Evolutionary conservation across 495 filamentous ascomycete species (phyloP), one percentile per base, ranked within the genome.

Genomic region (Tuber borchii): DNA sequence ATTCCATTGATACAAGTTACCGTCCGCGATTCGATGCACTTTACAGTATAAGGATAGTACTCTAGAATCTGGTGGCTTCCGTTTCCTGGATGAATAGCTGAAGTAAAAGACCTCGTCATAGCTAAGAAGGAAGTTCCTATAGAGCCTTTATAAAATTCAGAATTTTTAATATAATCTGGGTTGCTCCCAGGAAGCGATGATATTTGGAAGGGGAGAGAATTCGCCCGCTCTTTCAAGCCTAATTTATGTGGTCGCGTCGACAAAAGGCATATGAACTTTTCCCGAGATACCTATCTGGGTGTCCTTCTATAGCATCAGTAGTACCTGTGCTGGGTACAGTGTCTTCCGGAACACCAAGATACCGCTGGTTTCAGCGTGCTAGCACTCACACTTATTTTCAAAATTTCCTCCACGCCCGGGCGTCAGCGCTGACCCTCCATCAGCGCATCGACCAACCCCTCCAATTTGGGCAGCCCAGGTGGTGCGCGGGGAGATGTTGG

Each of bases 51-150:
- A 61, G 42, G 42, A 43, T 6, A 42, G 48, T 31, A 16, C 26
- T 31, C n/a, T 0, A 12, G 56, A 61, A 61, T 31, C 22, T 61
- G n/a, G 56, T 61, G 26, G n/a, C 14, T 61, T 61, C n/a, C n/a
- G 2, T 3, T 5, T 2, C 10, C 2, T 2, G 1, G 2, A 16
- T n/a, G 3, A 61, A 26, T 0, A 14, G 8, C 14, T 14, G n/a
- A 22, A 14, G 10, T 2, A 31, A 61, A 26, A 6, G n/a, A 16
- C 10, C 26, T 31, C 9, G 9, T 26, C 12, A 16, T 61, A 31
- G 26, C 12, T 16, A 4, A 31, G 56, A 12, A 26, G 20, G 6
- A 16, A 10, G n/a, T 61, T 31, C 7, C 51, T 3, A n/a, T 26
- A 10, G 14, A 4, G 14, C 56, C 12, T 61, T 61, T 61, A 31